Base-by-base conservation (phyloP, 2,329 filamentous ascomycete genomes). In the Apiospora marii region DNA sequence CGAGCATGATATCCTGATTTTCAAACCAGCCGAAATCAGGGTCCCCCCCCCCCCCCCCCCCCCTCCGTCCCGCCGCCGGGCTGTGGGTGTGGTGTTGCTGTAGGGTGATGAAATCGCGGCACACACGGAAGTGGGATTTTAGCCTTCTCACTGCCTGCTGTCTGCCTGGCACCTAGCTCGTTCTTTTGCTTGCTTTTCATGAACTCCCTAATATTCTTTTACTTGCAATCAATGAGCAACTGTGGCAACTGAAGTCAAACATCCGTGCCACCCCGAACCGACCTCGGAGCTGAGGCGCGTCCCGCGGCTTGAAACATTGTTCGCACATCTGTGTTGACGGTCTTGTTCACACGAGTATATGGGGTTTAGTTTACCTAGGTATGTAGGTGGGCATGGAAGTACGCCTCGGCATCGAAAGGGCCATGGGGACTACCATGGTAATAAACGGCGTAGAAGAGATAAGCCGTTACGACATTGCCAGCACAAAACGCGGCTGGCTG, bases 111-210 rank as follows among this genome's bases (percentile, higher is more conserved):
- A 34, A 58, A 58, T 58, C 51, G 27, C 51, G 51, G 51, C 58
- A 41, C 58, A n/a, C 58, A 41, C 58, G 34, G 58, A 64, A 41
- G 30, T 64, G 58, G 58, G 51, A 34, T 58, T 58, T 58, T 58
- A 58, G 19, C 58, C 19, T 64, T 37, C 19, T n/a, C 30, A n/a
- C 27, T 37, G 53, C 27, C 53, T 53, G 8, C 49, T 51, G 24
- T n/a, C 51, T 30, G 13, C 14, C 51, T 30, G 24, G 24, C 22
- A 22, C 53, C 16, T 22, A 37, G 27, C 5, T 16, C 46, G 7
- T 30, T 30, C 27, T 30, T 30, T 30, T 30, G 27, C 27, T 30
- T 30, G 27, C 27, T 30, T 30, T 30, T 30, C 27, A 30, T 30
- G 27, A 30, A 30, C 27, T 30, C 27, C 27, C 27, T 30, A 2